A percentile compares a stretch with the other conserved stretches of the same genome.
Conservation (phyloP, 805 yeast species). For the Candida loeiensis region DNA sequence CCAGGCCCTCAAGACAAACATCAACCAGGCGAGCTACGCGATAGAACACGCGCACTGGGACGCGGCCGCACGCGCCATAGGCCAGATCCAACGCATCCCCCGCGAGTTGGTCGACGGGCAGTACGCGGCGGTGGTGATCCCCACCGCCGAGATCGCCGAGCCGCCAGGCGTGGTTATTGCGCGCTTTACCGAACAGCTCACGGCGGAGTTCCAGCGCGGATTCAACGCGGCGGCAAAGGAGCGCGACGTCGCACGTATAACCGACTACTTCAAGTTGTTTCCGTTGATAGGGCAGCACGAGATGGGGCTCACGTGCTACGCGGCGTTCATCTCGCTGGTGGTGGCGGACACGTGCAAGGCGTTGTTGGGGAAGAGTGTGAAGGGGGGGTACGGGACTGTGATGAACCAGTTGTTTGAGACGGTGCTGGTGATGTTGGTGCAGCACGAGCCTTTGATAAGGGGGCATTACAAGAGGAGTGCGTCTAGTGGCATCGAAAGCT, state of each 20-base stretch:
- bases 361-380: constrained; percentile 45
- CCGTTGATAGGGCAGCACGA: constrained; percentile 76
- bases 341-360: constrained; percentile 75
- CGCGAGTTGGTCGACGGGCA: constrained; percentile 51
- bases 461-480: constrained; percentile 56
- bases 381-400: constrained; percentile 57
- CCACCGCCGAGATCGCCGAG: constrained; percentile 82
- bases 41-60: constrained; percentile 68
- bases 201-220: constrained; percentile 51
- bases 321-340: constrained; percentile 80
- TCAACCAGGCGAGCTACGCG: constrained; percentile 64
- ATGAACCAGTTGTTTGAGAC: constrained; percentile 73
- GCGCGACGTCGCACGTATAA: constrained; percentile 64
- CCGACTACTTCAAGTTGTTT: constrained; percentile 78
- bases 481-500: too few relatives aligned
- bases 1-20: constrained; percentile 59
- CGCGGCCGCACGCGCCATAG: constrained; percentile 70
- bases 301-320: constrained; percentile 74
- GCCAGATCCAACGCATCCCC: constrained; percentile 47
- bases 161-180: constrained; percentile 57
- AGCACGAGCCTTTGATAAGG: constrained; percentile 77
- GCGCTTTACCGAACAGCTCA: constrained; percentile 59
- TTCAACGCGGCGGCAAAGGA: constrained; percentile 68
- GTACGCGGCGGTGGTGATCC: constrained; percentile 78
- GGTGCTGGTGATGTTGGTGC: constrained; percentile 77